Conservation (phyloP, 192 early-diverging fungal genomes). For the Dissophora ornata region DNA sequence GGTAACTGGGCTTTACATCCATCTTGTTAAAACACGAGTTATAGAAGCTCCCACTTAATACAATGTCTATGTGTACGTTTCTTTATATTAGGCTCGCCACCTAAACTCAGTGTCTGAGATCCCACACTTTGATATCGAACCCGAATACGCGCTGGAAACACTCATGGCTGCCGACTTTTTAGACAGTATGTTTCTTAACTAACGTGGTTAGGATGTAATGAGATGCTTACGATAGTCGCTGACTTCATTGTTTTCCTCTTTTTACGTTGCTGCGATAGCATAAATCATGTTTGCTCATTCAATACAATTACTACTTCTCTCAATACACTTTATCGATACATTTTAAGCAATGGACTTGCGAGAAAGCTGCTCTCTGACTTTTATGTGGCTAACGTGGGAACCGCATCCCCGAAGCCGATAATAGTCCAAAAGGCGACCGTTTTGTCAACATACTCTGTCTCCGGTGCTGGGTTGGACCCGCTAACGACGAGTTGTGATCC, state of each 20-base stretch:
- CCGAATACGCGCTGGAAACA: constrained; percentile 89
- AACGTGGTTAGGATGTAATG: no score
- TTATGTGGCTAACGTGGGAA: constrained; percentile 32
- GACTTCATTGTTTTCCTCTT: no score
- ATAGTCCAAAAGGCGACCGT: constrained; percentile 70
- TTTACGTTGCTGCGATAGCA: no score
- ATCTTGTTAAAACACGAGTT: no score
- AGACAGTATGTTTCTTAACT: constrained; percentile 73
- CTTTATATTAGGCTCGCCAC: constrained; percentile 25
- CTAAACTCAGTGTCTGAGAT: constrained; percentile 70
- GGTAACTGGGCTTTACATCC: constrained; percentile 62
- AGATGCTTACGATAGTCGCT: no score
- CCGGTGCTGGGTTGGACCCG: constrained; percentile 26
- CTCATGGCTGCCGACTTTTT: constrained; percentile 97
- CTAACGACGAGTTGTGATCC: constrained; percentile 37
- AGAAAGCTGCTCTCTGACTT: no score
- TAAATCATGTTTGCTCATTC: no score
- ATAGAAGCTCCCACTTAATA: no score
- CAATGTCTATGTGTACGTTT: not conserved
- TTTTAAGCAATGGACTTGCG: no score
- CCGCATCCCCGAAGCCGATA: constrained; percentile 66
- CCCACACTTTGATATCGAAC: constrained; percentile 91
- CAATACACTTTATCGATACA: no score
- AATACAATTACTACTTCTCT: no score
- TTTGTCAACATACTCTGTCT: constrained; percentile 55